Percentiles rank a stretch among this genome's conserved stretches.
Evolutionary conservation across 2,329 filamentous ascomycete species (phyloP).

Genomic region (Mycosphaerella sp.): DNA sequence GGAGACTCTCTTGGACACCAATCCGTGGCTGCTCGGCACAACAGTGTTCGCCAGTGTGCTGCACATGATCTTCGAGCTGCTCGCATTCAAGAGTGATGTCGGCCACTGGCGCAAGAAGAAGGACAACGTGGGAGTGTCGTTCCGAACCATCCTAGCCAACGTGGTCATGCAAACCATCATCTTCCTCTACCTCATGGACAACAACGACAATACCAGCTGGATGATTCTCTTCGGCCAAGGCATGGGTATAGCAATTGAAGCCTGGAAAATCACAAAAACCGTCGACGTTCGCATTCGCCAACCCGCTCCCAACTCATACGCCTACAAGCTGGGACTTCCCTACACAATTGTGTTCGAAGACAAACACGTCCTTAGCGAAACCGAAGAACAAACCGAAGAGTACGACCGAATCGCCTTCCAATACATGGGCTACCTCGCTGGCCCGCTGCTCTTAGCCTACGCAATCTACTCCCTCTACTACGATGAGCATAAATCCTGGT

Average conservation of each 20-base stretch:
- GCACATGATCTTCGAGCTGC: conserved; percentile 90
- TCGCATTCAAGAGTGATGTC: conserved; percentile 97
- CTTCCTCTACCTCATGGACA: conserved; percentile 94
- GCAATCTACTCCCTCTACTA: conserved; percentile 87
- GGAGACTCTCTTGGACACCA: conserved; percentile 88
- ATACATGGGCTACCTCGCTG: conserved; percentile 88
- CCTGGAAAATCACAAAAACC: conserved; percentile 95
- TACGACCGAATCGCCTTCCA: conserved; percentile 97
- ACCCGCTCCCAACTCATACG: conserved; percentile 58
- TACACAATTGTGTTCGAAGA: conserved; percentile 85
- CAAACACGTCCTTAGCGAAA: conserved; percentile 92
- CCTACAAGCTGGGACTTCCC: conserved; percentile 49
- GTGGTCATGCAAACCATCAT: conserved; percentile 97
- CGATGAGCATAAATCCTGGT: conserved; percentile 92
- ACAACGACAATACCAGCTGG: conserved; percentile 96
- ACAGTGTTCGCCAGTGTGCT: conserved; percentile 79
- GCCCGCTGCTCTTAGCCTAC: conserved; percentile 83
- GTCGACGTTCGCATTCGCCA: conserved; percentile 80
- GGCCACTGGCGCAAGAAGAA: conserved; percentile 99
- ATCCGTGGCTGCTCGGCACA: conserved; percentile 79
- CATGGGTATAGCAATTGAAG: conserved; percentile 69
- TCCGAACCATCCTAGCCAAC: conserved; percentile 92
- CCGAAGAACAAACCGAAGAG: conserved; percentile 95
- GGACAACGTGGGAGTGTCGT: conserved; percentile 93
- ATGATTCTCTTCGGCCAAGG: conserved; percentile 96